Evolutionary conservation across 169 alveolate species (phyloP).

Genomic region (Fabrea salina): DNA sequence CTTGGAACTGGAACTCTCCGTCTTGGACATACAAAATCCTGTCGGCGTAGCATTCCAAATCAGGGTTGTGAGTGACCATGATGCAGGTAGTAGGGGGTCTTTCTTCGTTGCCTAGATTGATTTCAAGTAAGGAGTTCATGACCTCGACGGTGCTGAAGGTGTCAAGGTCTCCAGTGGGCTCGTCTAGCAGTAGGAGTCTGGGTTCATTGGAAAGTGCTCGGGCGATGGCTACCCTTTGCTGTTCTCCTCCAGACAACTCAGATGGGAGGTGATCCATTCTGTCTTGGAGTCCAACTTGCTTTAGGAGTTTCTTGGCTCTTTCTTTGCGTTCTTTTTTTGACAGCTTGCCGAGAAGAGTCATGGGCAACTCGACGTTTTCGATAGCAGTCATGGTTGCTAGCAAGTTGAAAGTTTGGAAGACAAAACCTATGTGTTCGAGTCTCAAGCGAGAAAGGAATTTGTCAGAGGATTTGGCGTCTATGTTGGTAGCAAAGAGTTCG

Average conservation of each 20-base stretch:
- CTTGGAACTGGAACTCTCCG: conserved; percentile 72
- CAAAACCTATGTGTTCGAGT: conserved; percentile 76
- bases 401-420: conserved; percentile 81
- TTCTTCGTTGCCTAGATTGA: conserved; percentile 43
- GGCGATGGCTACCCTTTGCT: conserved; percentile 86
- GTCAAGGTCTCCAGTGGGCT: conserved; percentile 90
- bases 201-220: conserved; percentile 85
- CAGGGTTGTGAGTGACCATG: conserved; percentile 87
- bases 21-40: conserved; percentile 81
- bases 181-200: conserved; percentile 78
- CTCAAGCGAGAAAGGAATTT: conserved; percentile 70
- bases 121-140: conserved; percentile 77
- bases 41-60: conserved; percentile 85
- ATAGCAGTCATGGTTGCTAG: conserved; percentile 83
- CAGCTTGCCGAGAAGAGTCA: conserved; percentile 54
- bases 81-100: conserved; percentile 64
- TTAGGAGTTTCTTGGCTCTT: conserved; percentile 70
- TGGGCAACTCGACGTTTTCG: conserved; percentile 82
- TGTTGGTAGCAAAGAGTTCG: conserved; percentile 49
- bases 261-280: conserved; percentile 87
- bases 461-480: conserved; percentile 69
- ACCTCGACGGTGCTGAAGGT: conserved; percentile 67
- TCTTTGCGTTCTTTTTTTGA: conserved; percentile 65
- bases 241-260: conserved; percentile 88
- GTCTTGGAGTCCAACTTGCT: conserved; percentile 82